Base-by-base conservation (phyloP, 805 yeast genomes). In the Soucietia sequanensis region DNA sequence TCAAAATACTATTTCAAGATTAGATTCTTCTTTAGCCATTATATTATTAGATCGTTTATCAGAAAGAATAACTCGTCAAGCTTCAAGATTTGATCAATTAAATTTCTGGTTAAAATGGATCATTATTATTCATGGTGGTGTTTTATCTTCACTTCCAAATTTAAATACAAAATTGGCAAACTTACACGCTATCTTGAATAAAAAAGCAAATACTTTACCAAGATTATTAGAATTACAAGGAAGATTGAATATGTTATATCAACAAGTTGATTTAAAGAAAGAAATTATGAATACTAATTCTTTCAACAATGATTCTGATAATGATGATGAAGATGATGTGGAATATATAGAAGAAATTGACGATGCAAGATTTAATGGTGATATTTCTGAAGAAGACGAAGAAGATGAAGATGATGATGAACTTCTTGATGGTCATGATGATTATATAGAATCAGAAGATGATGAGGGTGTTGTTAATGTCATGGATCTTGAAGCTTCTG, bases 271-370 rank as follows among this genome's bases (percentile, higher is more conserved):
- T 26, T 54, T 70, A 43, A 68, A 64, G 40, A 54, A 58, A 30
- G 73, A 71, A 41, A 56, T 72, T 22, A 41, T 62, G 30, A 56
- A 40, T 40, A 25, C 12, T 12, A 7, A 12, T 7, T 8, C 27
- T 41, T 14, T 24, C 26, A 29, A 29, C 14, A 23, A 16, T 13
- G 16, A 27, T 14, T 8, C 13, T 10, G 56, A 47, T 14, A 56
- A 48, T 4, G 46, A 44, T 6, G 51, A 50, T 15, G 56, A 51
- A n/a, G 54, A 46, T n/a, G 58, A 56, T 6, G 83, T 82, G n/a
- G 90, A 83, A 46, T 82, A 81, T 48, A 65, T 78, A 16, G 91
- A 83, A 58, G 90, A 81, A 47, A 54, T 82, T 17, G 82, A 76
- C 49, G 80, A 74, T 43, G 75, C 75, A 4, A 40, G 41, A 18